These are phyloP conservation scores for Aspergillus arachidicola DNA, from an alignment of 2,329 filamentous ascomycete genomes.

Conservation along the genomic window DNA sequence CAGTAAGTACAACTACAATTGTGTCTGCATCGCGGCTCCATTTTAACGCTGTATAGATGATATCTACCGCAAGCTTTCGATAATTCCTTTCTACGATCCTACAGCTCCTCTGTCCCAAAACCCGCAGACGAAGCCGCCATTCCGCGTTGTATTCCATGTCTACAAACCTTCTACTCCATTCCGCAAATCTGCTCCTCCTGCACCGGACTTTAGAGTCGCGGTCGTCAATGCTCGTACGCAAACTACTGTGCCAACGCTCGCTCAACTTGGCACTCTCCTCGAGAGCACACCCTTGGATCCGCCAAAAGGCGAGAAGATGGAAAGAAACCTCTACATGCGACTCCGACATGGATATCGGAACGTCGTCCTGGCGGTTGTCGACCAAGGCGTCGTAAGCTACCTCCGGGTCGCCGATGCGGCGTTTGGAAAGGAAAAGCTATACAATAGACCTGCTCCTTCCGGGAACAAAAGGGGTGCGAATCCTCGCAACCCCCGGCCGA, in stretches of 20 bases:
- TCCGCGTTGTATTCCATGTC: conserved; percentile 75
- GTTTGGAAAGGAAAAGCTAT: conserved; percentile 75
- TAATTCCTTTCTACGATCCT: conserved; percentile 73
- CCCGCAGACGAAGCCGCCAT: conserved; percentile 53
- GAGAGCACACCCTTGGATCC: conserved; percentile 72
- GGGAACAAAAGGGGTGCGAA: conserved; percentile 34
- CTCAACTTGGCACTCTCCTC: conserved; percentile 71
- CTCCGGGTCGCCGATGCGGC: conserved; percentile 77
- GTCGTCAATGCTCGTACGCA: conserved; percentile 73
- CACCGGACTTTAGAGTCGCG: conserved; percentile 81
- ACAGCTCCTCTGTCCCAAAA: conserved; percentile 29
- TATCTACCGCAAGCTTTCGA: conserved; percentile 74
- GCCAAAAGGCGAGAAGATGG: conserved; percentile 52
- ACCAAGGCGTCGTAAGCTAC: conserved; percentile 87
- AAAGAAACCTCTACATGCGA: conserved; percentile 67
- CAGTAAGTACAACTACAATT: conserved; percentile 30
- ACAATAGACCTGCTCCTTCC: conserved; percentile 48
- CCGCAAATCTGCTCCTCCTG: conserved; percentile 75
- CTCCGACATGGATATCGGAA: conserved; percentile 84
- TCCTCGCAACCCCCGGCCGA: conserved; percentile 29
- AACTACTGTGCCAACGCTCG: conserved; percentile 70
- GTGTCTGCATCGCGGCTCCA: background rate
- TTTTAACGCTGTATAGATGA: conserved; percentile 55
- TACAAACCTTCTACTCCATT: conserved; percentile 76
- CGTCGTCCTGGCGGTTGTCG: conserved; percentile 83